Conservation (phyloP, 805 yeast species). For the Kregervanrija fluxuum region DNA sequence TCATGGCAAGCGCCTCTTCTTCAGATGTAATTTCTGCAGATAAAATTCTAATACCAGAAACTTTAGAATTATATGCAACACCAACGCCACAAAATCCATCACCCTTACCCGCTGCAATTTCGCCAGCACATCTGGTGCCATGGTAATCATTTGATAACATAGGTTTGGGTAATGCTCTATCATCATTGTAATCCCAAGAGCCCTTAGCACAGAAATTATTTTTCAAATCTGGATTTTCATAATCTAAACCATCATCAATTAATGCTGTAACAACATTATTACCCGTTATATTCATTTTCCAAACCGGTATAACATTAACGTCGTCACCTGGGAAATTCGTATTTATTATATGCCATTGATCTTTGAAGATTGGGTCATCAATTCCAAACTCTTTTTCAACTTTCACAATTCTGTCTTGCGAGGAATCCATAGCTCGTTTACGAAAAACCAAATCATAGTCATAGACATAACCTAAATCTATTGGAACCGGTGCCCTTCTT, state of each 20-base stretch:
- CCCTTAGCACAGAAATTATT: conserved; percentile 69
- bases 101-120: conserved; percentile 77
- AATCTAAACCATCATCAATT: conserved; percentile 92
- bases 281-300: conserved; percentile 81
- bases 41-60: conserved; percentile 84
- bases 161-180: conserved; percentile 72
- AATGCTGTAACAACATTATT: conserved; percentile 77
- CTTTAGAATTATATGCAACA: conserved; percentile 82
- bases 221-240: conserved; percentile 63
- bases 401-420: conserved; percentile 37
- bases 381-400: conserved; percentile 52
- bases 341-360: conserved; percentile 93
- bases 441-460: conserved; percentile 4
- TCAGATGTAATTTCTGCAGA: conserved; percentile 74
- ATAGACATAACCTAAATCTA: neutral
- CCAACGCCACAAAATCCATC: conserved; percentile 94
- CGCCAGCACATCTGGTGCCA: conserved; percentile 98
- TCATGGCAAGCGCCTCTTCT: conserved; percentile 86
- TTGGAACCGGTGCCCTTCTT: conserved; percentile 52
- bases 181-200: conserved; percentile 89
- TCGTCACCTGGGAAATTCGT: conserved; percentile 70
- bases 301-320: conserved; percentile 77
- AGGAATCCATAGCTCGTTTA: conserved; percentile 39
- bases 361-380: conserved; percentile 71
- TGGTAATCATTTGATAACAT: conserved; percentile 76